Evolutionary conservation across 805 yeast species (phyloP).

Genomic region (Wickerhamia fluorescens): DNA sequence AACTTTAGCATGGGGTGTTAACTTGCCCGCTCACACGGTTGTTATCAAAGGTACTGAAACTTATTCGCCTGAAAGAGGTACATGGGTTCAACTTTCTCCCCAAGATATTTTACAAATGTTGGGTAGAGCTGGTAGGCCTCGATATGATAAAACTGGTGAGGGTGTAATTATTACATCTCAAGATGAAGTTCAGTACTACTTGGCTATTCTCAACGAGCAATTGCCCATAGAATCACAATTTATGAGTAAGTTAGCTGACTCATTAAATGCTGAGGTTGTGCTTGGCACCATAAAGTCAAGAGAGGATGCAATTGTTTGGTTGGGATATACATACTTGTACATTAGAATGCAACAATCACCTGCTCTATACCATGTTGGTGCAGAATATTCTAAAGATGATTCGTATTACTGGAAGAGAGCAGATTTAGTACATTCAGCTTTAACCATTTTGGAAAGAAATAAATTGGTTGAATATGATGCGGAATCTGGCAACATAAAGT

Average conservation of each 20-base stretch:
- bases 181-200: slow-evolving; percentile 76
- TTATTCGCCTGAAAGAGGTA: slow-evolving; percentile 83
- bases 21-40: slow-evolving; percentile 91
- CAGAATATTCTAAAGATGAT: slow-evolving; percentile 41
- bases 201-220: slow-evolving; percentile 87
- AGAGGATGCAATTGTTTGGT: slow-evolving; percentile 73
- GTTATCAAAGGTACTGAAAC: slow-evolving; percentile 90
- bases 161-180: slow-evolving; percentile 90
- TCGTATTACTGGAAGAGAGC: slow-evolving; percentile 53
- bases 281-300: slow-evolving; percentile 55
- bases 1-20: slow-evolving; percentile 96
- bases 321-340: slow-evolving; percentile 69
- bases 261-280: slow-evolving; percentile 80
- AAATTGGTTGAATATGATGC: slow-evolving; percentile 57
- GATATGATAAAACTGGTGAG: slow-evolving; percentile 87
- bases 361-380: slow-evolving; percentile 65
- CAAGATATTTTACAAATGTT: slow-evolving; percentile 95
- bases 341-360: slow-evolving; percentile 76
- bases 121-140: slow-evolving; percentile 97
- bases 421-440: slow-evolving; percentile 73
- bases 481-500: slow-evolving; percentile 28
- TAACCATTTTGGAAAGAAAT: slow-evolving; percentile 47
- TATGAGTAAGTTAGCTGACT: slow-evolving; percentile 62
- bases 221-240: slow-evolving; percentile 89
- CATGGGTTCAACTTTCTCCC: slow-evolving; percentile 88